Conservation (phyloP, 768 basidiomycete genomes). For the Leucocoprinus leucothites region DNA sequence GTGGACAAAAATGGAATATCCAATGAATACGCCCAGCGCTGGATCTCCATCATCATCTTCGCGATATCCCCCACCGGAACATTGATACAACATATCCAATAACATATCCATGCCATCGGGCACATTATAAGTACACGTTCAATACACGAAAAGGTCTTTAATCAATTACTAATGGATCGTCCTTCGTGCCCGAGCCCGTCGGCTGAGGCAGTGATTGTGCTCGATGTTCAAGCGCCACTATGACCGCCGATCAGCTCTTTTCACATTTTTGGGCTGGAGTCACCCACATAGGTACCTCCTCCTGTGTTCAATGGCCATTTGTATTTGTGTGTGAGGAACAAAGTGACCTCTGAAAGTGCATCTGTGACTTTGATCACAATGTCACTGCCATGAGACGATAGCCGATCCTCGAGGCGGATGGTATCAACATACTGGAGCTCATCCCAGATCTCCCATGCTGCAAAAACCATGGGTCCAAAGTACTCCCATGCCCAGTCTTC, state of each 20-base stretch:
- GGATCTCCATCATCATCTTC: conserved; percentile 6
- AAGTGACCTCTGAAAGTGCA: neutral
- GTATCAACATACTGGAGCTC: neutral
- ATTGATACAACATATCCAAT: neutral
- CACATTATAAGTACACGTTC: no score
- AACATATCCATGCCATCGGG: neutral
- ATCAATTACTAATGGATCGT: neutral
- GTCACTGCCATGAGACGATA: neutral
- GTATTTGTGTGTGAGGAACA: neutral
- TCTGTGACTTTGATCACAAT: neutral
- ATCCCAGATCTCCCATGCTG: neutral
- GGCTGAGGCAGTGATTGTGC: neutral
- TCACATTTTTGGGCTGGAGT: neutral
- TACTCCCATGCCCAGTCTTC: conserved; percentile 34
- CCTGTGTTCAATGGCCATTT: neutral
- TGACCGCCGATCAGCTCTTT: neutral
- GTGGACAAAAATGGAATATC: conserved; percentile 4
- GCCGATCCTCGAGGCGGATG: neutral
- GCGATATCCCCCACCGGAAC: conserved; percentile 4
- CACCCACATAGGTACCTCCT: neutral
- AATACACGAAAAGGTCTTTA: neutral
- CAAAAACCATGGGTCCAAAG: conserved; percentile 25
- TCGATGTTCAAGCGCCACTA: neutral
- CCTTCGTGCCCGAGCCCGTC: neutral
- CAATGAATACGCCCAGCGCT: conserved; percentile 7